A percentile compares a stretch with the other conserved stretches of the same genome.
phyloP scores from a whole-genome alignment of 495 filamentous ascomycete species.

The Chlorociboria aeruginascens region DNA sequence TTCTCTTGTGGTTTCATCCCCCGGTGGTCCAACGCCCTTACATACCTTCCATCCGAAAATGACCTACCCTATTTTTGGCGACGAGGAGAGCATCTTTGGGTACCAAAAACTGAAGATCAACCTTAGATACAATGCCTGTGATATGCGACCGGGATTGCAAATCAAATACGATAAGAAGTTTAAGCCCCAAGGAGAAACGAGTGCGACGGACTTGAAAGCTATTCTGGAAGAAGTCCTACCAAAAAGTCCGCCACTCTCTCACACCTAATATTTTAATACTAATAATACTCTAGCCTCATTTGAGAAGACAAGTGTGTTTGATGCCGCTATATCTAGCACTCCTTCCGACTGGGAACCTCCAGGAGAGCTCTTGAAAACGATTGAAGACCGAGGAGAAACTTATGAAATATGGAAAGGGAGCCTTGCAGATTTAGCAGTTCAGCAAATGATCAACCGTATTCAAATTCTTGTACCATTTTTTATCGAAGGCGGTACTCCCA shows the following conservation, averaged over 20 bases:
- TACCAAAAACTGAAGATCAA: slow-evolving; percentile 69
- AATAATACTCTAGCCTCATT: slow-evolving; percentile 43
- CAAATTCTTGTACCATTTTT: slow-evolving; percentile 78
- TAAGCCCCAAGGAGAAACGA: slow-evolving; percentile 54
- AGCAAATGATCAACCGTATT: slow-evolving; percentile 57
- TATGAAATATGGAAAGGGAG: slow-evolving; percentile 43
- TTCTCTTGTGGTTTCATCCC: slow-evolving; percentile 50
- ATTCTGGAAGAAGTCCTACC: slow-evolving; percentile 56
- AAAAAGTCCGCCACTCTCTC: slow-evolving; percentile 36
- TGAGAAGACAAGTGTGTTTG: slow-evolving; percentile 43
- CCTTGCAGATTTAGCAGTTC: slow-evolving; percentile 40
- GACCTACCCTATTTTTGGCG: slow-evolving; percentile 86
- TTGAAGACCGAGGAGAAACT: slow-evolving; percentile 23
- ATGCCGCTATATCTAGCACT: slow-evolving; percentile 42
- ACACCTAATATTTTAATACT: slow-evolving; percentile 3
- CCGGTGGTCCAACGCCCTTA: slow-evolving; percentile 42
- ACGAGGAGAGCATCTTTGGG: slow-evolving; percentile 82
- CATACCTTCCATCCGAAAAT: slow-evolving; percentile 70
- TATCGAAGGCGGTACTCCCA: slow-evolving; percentile 75
- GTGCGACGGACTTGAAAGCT: slow-evolving; percentile 53
- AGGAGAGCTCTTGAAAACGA: slow-evolving; percentile 32
- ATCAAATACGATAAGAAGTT: slow-evolving; percentile 66
- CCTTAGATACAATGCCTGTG: slow-evolving; percentile 67
- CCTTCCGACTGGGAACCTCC: slow-evolving; percentile 48
- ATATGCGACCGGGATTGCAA: slow-evolving; percentile 64